A percentile compares a stretch with the other conserved stretches of the same genome.
These are phyloP conservation scores for Globisporangium rhizosaccharum DNA, from an alignment of 352 stramenopile genomes.

Conservation along the genomic window DNA sequence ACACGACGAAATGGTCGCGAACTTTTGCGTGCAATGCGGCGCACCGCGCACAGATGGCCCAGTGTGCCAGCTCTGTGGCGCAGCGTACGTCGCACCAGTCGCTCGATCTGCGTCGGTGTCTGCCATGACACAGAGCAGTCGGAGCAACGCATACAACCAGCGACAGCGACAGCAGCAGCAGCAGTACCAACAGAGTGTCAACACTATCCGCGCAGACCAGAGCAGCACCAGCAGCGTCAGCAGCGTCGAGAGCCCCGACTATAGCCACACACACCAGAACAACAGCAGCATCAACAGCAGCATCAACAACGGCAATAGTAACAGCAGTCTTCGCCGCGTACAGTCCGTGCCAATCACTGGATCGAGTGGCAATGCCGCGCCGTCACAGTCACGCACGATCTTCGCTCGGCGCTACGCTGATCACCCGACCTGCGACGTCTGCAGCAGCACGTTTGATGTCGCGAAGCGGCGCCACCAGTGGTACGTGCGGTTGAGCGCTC, in stretches of 20 bases:
- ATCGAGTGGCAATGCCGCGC: no score
- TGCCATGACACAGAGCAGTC: not conserved
- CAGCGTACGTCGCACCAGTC: conserved; percentile 4
- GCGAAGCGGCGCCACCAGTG: conserved; percentile 60
- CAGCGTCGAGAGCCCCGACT: conserved; percentile 6
- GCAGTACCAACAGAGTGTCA: not conserved
- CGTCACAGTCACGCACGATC: no score
- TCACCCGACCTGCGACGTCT: conserved; percentile 66
- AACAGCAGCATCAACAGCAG: not conserved
- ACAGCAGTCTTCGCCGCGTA: not conserved
- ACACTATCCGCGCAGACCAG: not conserved
- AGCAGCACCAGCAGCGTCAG: conserved; percentile 11
- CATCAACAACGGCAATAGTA: no score
- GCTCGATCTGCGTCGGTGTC: not conserved
- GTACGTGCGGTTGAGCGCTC: conserved; percentile 30
- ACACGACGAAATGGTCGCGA: conserved; percentile 5
- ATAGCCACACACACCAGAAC: not conserved
- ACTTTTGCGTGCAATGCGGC: conserved; percentile 20
- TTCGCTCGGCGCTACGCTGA: conserved; percentile 27
- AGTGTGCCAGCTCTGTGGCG: conserved; percentile 13
- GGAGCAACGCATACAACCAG: not conserved
- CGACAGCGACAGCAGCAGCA: not conserved
- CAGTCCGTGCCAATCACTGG: conserved; percentile 9
- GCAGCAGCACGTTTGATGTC: conserved; percentile 51
- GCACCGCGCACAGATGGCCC: not conserved